Conservation (phyloP, 371 early-diverging fungal genomes). For the Mortierella sp. region DNA sequence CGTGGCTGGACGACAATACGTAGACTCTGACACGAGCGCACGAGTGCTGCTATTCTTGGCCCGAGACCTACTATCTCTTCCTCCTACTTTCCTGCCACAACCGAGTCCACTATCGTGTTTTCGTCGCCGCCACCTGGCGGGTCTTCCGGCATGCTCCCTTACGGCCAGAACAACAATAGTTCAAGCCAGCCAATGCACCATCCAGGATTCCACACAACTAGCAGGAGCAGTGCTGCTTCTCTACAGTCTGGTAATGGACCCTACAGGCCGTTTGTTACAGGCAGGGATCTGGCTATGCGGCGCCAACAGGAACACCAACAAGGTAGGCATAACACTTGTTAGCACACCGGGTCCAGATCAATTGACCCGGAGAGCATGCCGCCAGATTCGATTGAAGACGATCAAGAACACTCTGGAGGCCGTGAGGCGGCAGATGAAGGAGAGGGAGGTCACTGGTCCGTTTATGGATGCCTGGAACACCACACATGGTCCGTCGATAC, state of each 20-base stretch:
- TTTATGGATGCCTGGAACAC: constrained; percentile 19
- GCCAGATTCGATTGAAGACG: no score
- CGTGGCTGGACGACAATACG: background rate
- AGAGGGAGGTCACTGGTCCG: constrained; percentile 29
- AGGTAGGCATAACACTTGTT: background rate
- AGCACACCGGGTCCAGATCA: background rate
- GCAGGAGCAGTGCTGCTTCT: background rate
- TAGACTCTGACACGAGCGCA: background rate
- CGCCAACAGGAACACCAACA: constrained; percentile 15
- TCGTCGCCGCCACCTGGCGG: constrained; percentile 49
- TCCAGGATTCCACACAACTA: no score
- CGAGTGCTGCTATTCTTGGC: no score
- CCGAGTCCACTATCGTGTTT: constrained; percentile 39
- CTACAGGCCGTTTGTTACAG: constrained; percentile 41
- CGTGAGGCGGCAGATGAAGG: no score
- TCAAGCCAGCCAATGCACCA: no score
- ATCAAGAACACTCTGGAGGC: no score
- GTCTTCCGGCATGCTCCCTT: background rate
- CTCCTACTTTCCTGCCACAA: constrained; percentile 41
- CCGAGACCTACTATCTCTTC: constrained; percentile 38
- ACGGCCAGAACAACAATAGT: background rate
- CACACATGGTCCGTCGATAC: constrained; percentile 19
- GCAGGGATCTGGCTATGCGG: constrained; percentile 21
- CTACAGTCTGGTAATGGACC: constrained; percentile 17
- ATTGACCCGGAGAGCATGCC: background rate